These are phyloP conservation scores for Fusarium verrucosum DNA, from an alignment of 2,329 filamentous ascomycete species.

Conservation along the genomic window DNA sequence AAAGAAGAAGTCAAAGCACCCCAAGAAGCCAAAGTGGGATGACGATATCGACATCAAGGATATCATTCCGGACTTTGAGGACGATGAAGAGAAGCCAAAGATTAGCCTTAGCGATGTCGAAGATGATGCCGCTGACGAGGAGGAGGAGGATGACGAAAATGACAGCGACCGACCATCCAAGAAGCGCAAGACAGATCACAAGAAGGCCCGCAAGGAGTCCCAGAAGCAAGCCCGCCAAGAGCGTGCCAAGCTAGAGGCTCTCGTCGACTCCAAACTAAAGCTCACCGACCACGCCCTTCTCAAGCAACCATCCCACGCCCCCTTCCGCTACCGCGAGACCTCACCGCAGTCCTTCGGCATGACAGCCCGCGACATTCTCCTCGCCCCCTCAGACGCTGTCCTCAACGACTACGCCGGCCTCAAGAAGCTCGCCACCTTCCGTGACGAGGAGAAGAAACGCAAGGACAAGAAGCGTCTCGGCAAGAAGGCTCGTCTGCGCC, in stretches of 20 bases:
- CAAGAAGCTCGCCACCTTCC: constrained; percentile 93
- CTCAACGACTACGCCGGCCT: constrained; percentile 92
- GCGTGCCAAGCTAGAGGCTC: constrained; percentile 82
- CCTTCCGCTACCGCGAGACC: constrained; percentile 94
- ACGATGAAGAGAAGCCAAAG: constrained; percentile 63
- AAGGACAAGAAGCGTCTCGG: constrained; percentile 87
- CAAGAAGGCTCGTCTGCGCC: constrained; percentile 88
- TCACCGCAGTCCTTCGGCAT: constrained; percentile 91
- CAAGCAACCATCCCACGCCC: constrained; percentile 45
- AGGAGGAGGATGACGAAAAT: constrained; percentile 52
- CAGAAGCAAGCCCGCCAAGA: constrained; percentile 82
- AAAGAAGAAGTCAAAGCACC: constrained; percentile 56
- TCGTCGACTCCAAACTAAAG: constrained; percentile 84
- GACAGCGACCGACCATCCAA: constrained; percentile 58
- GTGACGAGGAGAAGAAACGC: constrained; percentile 87
- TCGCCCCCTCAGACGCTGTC: constrained; percentile 83
- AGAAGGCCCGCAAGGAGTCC: constrained; percentile 65
- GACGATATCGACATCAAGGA: constrained; percentile 98
- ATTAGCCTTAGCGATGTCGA: constrained; percentile 62
- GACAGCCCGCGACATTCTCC: constrained; percentile 87
- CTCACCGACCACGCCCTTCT: constrained; percentile 73
- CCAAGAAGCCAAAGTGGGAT: constrained; percentile 80
- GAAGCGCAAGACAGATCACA: constrained; percentile 69
- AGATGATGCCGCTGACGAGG: constrained; percentile 49
- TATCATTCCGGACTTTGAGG: constrained; percentile 85